These are phyloP conservation scores for Chlamydomonas sphaeroides DNA, from an alignment of 139 green algal species.

Conservation along the genomic window DNA sequence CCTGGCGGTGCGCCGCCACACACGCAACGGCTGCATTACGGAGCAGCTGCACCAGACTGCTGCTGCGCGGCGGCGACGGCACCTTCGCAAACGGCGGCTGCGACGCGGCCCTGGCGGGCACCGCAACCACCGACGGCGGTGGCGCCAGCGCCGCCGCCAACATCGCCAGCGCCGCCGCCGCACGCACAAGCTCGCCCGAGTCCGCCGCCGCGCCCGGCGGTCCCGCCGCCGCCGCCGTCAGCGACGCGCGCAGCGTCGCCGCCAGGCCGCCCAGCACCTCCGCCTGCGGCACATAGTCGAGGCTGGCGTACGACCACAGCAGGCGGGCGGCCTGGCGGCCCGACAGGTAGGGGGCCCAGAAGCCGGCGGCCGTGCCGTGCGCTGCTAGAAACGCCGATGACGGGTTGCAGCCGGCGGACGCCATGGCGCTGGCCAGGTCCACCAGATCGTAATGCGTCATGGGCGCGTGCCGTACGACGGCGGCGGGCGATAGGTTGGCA, in stretches of 20 bases:
- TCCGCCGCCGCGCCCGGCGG: too few relatives aligned
- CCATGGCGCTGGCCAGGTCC: conserved; percentile 15
- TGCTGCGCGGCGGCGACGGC: neutral
- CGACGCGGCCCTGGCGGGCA: neutral
- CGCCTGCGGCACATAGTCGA: conserved; percentile 12
- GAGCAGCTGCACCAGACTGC: too few relatives aligned
- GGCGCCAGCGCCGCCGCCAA: neutral
- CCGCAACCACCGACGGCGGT: too few relatives aligned
- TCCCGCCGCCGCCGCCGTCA: neutral
- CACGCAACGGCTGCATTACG: too few relatives aligned
- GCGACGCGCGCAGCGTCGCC: neutral
- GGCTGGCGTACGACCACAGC: conserved; percentile 20
- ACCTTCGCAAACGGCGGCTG: too few relatives aligned
- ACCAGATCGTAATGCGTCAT: conserved; percentile 32
- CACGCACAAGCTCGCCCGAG: neutral
- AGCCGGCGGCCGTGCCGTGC: neutral
- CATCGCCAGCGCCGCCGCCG: conserved; percentile 14
- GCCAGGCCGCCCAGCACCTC: conserved; percentile 5
- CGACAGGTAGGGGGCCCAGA: conserved; percentile 9
- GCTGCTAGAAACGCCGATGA: conserved; percentile 1
- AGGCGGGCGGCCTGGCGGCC: conserved; percentile 35
- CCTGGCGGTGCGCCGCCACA: neutral
- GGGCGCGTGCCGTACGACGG: too few relatives aligned
- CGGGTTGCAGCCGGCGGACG: conserved; percentile 26
- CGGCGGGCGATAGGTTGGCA: too few relatives aligned